Base-by-base conservation (phyloP, 768 basidiomycete species). In the Chalciporus pseudorubinellus region DNA sequence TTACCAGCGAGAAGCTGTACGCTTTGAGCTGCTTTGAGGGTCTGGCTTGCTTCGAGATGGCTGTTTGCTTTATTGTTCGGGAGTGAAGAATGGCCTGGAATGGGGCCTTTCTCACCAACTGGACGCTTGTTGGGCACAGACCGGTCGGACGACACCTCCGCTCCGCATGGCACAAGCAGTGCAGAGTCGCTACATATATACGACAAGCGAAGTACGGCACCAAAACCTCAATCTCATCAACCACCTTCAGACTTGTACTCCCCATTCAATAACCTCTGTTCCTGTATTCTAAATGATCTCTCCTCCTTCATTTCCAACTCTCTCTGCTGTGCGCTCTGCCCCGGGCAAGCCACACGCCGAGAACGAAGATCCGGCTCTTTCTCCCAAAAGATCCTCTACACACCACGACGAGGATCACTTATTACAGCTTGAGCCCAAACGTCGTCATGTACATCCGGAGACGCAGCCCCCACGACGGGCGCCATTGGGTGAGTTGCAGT, bases 141-240 rank as follows among this genome's bases (percentile, higher is more conserved):
- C 43, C 47, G 41, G 52, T 44, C 44, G 34, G 48, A 36, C 40
- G 50, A 38, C 39, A 20, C 18, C 16, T n/a, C 39, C 44, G 39
- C 7, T 49, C 53, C 55, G 52, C 59, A 49, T 58, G 63, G 59
- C 40, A 52, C 49, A 58, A 55, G 65, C 65, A 20, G 65, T 66
- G 65, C 65, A 58, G 39, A 51, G 49, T 45, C 47, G 34, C 51
- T 51, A 24, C 55, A 65, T 60, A 67, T 67, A 66, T 66, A 67
- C 54, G 48, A 39, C 43, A 47, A 29, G 51, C 21, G 26, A 31
- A n/a, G 34, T 53, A 44, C 51, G 48, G 40, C 47, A 31, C 44
- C 49, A 11, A 50, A 39, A 41, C 26, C 34, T 48, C 61, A n/a
- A 46, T 54, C 55, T 50, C 57, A 52, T 55, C 55, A 28, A 41